These are phyloP conservation scores for Cucurbita ficifolia DNA, from an alignment of 306 rosid species.

Conservation along the genomic window DNA sequence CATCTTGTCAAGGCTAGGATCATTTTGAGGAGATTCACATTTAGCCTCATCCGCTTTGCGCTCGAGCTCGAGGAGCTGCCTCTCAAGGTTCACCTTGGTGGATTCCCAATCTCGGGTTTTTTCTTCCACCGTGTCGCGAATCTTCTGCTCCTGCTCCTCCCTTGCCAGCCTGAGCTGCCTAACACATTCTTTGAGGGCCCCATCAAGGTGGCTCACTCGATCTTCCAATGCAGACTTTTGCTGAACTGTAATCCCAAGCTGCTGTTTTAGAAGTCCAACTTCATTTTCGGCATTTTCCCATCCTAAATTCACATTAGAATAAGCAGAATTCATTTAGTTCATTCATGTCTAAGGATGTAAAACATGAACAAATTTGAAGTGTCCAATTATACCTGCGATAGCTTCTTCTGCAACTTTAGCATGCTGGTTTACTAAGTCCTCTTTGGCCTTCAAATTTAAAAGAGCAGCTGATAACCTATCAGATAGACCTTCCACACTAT, in stretches of 20 bases:
- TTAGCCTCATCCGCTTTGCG: conserved; percentile 31
- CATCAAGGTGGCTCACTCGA: conserved; percentile 73
- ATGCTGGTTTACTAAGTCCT: conserved; percentile 91
- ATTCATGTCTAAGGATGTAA: not conserved
- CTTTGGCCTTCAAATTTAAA: conserved; percentile 71
- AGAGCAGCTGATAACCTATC: conserved; percentile 74
- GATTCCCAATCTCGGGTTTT: conserved; percentile 58
- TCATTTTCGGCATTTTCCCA: conserved; percentile 98
- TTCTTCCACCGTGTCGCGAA: conserved; percentile 38
- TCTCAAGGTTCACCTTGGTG: conserved; percentile 54
- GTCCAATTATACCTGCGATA: conserved; percentile 52
- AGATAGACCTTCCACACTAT: conserved; percentile 36
- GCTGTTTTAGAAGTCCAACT: conserved; percentile 50
- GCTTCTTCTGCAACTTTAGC: conserved; percentile 99
- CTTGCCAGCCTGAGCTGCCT: conserved; percentile 88
- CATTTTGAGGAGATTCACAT: conserved; percentile 24
- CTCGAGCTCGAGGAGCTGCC: conserved; percentile 48
- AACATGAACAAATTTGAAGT: not conserved
- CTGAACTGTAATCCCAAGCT: conserved; percentile 41
- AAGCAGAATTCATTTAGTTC: not conserved
- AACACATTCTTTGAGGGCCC: conserved; percentile 93
- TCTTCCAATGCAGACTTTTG: conserved; percentile 60
- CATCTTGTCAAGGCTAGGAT: conserved; percentile 34
- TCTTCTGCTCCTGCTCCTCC: conserved; percentile 64
- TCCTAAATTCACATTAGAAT: conserved; percentile 24